Base-by-base conservation (phyloP, 169 alveolate species). In the Cryptosporidium muris region DNA sequence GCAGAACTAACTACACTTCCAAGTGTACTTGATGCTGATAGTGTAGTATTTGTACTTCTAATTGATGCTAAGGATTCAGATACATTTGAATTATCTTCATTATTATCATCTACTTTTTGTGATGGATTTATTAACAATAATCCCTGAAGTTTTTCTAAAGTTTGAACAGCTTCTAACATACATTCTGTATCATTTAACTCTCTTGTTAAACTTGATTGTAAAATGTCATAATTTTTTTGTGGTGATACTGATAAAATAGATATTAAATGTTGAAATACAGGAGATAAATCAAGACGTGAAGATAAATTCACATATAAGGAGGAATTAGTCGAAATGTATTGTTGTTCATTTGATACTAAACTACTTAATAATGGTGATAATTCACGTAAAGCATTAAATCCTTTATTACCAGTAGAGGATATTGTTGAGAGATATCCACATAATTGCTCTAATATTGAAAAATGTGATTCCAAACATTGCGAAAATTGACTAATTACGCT, bases 181-280 rank as follows among this genome's bases (percentile, higher is more conserved):
- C 89, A 81, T 56, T 89, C 92, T 2, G 88, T 68, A 53, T 89
- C 92, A 37, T 81, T 82, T 63, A 89, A 56, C 54, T 67, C 85
- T 60, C 85, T 74, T 12, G 67, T 64, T 16, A 74, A 58, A 12
- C 54, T 74, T 6, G 74, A 47, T 47, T 74, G 51, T 34, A 74
- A 60, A 66, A 74, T 74, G 36, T 74, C 85, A 43, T 56, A 74
- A 47, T 74, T 66, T 51, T 60, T 74, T 16, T 74, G 85, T 6
- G 38, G 36, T 34, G 85, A 74, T 25, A n/a, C 40, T 8, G 85
- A 74, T 45, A 58, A 58, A 16, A 74, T 60, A 43, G 38, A 58
- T 4, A 58, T 43, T n/a, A 74, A 60, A 58, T 74, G 54, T 48
- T 56, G 66, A 25, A 74, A 74, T n/a, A 74, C 49, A 34, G 85